Evolutionary conservation across 306 rosid species (phyloP).

Genomic region (Cucurbita maxima): DNA sequence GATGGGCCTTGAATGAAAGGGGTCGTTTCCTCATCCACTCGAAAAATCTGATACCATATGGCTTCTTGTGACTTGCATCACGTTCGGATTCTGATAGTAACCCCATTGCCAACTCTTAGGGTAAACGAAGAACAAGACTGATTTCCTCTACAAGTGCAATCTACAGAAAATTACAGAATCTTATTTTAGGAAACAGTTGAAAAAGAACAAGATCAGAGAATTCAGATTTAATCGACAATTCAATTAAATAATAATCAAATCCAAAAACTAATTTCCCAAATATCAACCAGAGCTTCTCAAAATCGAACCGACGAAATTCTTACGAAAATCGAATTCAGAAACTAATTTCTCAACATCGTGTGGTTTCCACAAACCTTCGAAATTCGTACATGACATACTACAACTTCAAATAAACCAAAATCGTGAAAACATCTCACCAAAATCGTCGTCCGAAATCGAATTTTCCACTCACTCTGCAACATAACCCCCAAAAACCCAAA

Average conservation of each 20-base stretch:
- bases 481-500: not conserved
- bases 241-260: too few relatives aligned
- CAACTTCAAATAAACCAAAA: not conserved
- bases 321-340: not conserved
- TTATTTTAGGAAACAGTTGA: not conserved
- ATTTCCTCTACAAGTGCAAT: slow-evolving; percentile 17
- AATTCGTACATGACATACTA: not conserved
- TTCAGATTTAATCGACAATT: not conserved
- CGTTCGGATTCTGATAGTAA: slow-evolving; percentile 24
- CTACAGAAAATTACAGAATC: slow-evolving; percentile 5
- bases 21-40: slow-evolving; percentile 43
- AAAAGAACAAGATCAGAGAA: not conserved
- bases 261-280: not conserved
- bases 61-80: slow-evolving; percentile 30
- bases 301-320: not conserved
- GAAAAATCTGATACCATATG: slow-evolving; percentile 36
- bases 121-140: slow-evolving; percentile 11
- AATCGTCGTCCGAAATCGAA: not conserved
- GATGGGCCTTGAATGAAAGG: slow-evolving; percentile 72
- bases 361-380: not conserved
- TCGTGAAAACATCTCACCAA: not conserved
- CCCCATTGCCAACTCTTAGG: slow-evolving; percentile 28
- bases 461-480: not conserved
- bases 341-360: not conserved
- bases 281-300: not conserved